A percentile compares a stretch with the other conserved stretches of the same genome.
Evolutionary conservation across 2,329 filamentous ascomycete species (phyloP).

Genomic region (Penicillium sp.): DNA sequence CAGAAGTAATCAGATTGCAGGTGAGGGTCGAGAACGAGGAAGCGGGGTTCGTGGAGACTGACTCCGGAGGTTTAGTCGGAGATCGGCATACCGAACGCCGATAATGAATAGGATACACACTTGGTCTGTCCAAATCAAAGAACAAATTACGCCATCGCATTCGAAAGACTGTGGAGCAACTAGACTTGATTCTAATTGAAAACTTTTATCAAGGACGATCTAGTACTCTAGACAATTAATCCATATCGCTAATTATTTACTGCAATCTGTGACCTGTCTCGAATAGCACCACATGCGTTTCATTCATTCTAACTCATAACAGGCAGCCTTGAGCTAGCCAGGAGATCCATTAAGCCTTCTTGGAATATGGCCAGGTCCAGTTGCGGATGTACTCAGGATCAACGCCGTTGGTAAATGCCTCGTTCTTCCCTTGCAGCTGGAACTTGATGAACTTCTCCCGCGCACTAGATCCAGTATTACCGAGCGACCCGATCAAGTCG

Average conservation of each 20-base stretch:
- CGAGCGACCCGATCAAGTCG: conserved; percentile 63
- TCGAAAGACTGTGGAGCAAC: too few relatives aligned
- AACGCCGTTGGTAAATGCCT: conserved; percentile 69
- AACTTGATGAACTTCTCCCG: conserved; percentile 65
- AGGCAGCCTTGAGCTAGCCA: background rate
- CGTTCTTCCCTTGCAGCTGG: conserved; percentile 64
- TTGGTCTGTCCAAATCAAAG: too few relatives aligned
- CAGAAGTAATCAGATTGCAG: background rate
- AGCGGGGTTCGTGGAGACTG: background rate
- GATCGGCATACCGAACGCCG: conserved; percentile 3
- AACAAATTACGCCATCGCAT: too few relatives aligned
- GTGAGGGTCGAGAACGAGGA: background rate
- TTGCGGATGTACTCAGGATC: conserved; percentile 67
- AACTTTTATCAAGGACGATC: too few relatives aligned
- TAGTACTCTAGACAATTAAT: background rate
- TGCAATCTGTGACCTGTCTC: background rate
- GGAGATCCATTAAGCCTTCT: conserved; percentile 1
- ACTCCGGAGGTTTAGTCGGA: background rate
- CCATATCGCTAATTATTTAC: background rate
- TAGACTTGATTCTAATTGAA: too few relatives aligned
- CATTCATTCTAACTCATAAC: background rate
- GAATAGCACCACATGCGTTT: background rate
- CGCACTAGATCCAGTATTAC: conserved; percentile 63
- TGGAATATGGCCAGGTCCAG: conserved; percentile 63
- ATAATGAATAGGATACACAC: too few relatives aligned